Evolutionary conservation across 176 grass and related monocot genomes (phyloP), one percentile per base, ranked within the genome.

Genomic region (Cenchrus purpureus): DNA sequence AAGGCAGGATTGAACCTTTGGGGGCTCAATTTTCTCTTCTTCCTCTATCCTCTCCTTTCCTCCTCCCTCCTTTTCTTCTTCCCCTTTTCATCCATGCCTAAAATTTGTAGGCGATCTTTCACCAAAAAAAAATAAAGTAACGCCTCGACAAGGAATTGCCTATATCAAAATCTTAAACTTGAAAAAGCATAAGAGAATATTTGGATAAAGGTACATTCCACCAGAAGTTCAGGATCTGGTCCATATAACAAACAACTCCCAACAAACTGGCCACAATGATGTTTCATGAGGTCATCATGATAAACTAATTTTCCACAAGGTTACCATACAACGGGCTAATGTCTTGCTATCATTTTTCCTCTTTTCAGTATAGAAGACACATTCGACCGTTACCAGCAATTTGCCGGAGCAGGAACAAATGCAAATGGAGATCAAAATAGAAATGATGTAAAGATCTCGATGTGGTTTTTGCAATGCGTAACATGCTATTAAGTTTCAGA

Each of bases 351-450:
- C 3, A 61, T 52, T 28, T 61, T 54, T 34, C 32, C 7, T 7
- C 71, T 12, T 73, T 73, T 74, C 54, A 74, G 72, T n/a, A 74
- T 55, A 74, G 50, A 74, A 16, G 72, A 74, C 19, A 74, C 50
- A 74, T 55, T 19, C 54, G 52, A 55, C 50, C 72, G 72, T 50
- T 74, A 74, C 19, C 25, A 34, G 15, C n/a, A 74, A 19, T 74
- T 74, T 55, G n/a, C n/a, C n/a, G 29, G 72, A 55, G 29, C 15
- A 74, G 50, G 50, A 19, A 34, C 25, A 16, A 74, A 17, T 32
- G 31, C 5, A 8, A 55, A 54, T 55, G 72, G 16, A 29, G 13
- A 74, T 74, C 25, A 4, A 5, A 74, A 54, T 19, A 55, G 0
- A 54, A 74, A 74, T 29, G 25, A 54, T 74, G 72, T 74, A 74